Conservation (phyloP, 1,139 yeast genomes). For the Suhomyces ambrosiae region DNA sequence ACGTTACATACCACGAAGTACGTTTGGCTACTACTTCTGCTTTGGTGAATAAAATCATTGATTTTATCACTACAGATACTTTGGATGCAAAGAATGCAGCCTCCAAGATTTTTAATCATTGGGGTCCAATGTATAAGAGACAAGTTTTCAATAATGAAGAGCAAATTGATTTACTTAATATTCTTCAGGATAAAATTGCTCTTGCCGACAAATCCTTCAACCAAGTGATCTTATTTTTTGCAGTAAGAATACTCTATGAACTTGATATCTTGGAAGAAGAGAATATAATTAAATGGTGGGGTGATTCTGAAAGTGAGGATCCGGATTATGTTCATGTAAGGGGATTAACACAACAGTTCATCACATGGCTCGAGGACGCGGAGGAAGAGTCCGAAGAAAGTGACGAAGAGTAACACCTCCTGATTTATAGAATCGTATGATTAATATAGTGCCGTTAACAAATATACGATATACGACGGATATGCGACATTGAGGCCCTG, state of each 20-base stretch:
- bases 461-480: slow-evolving; percentile 12
- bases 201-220: slow-evolving; percentile 31
- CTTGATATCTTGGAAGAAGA: slow-evolving; percentile 82
- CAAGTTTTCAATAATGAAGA: slow-evolving; percentile 83
- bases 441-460: slow-evolving; percentile 1
- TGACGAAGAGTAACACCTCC: slow-evolving; percentile 18
- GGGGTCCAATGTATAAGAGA: slow-evolving; percentile 79
- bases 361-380: slow-evolving; percentile 86
- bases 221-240: slow-evolving; percentile 61
- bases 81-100: slow-evolving; percentile 75
- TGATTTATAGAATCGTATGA: slow-evolving; percentile 14
- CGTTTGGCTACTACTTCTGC: slow-evolving; percentile 80
- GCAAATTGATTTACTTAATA: slow-evolving; percentile 68
- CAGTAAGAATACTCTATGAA: slow-evolving; percentile 73
- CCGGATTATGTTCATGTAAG: slow-evolving; percentile 52
- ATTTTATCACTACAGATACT: slow-evolving; percentile 75
- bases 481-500: slow-evolving; percentile 1
- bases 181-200: slow-evolving; percentile 54
- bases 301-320: slow-evolving; percentile 41
- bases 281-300: slow-evolving; percentile 82
- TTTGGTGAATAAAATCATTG: slow-evolving; percentile 64
- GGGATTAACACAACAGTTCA: slow-evolving; percentile 65
- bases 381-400: slow-evolving; percentile 70
- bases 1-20: slow-evolving; percentile 91
- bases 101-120: slow-evolving; percentile 68